These are phyloP conservation scores for Phytophthora syringae DNA, from an alignment of 352 stramenopile species.

Conservation along the genomic window DNA sequence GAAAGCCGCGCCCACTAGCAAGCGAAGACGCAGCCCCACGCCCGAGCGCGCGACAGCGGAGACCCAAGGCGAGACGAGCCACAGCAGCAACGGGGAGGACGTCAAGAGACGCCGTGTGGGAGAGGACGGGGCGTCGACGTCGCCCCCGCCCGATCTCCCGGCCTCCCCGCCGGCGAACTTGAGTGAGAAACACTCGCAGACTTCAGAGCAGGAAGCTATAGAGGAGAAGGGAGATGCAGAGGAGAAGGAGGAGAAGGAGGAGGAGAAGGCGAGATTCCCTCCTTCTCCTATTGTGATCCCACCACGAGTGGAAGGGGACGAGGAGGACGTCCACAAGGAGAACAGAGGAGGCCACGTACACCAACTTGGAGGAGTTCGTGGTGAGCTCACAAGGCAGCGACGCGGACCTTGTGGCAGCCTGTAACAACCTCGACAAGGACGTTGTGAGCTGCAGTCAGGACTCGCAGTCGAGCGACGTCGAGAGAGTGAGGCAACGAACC, in stretches of 20 bases:
- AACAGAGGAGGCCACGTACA: constrained; percentile 33
- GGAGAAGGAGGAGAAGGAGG: constrained; percentile 24
- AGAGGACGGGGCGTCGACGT: constrained; percentile 12
- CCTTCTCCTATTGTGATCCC: constrained; percentile 34
- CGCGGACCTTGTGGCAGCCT: constrained; percentile 30
- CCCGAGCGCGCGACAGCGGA: constrained; percentile 16
- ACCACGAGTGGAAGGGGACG: constrained; percentile 14
- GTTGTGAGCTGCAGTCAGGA: constrained; percentile 27
- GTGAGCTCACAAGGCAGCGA: constrained; percentile 34
- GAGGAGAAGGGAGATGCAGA: not conserved
- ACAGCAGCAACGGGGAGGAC: constrained; percentile 26
- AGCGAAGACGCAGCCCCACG: constrained; percentile 24
- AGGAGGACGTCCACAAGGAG: constrained; percentile 30
- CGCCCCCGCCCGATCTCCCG: constrained; percentile 26
- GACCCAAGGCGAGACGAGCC: constrained; percentile 17
- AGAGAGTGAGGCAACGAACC: constrained; percentile 21
- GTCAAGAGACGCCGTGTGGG: constrained; percentile 23
- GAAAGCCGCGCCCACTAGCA: constrained; percentile 12
- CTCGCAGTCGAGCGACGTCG: constrained; percentile 31
- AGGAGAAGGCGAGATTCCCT: constrained; percentile 37
- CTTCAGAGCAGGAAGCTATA: not conserved
- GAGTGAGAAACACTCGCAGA: constrained; percentile 20
- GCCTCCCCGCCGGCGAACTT: constrained; percentile 35
- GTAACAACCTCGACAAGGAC: constrained; percentile 33
- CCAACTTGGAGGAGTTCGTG: constrained; percentile 30